Evolutionary conservation across 23 red algal genomes (phyloP).

Genomic region (Cyanidioschyzon merolae): DNA sequence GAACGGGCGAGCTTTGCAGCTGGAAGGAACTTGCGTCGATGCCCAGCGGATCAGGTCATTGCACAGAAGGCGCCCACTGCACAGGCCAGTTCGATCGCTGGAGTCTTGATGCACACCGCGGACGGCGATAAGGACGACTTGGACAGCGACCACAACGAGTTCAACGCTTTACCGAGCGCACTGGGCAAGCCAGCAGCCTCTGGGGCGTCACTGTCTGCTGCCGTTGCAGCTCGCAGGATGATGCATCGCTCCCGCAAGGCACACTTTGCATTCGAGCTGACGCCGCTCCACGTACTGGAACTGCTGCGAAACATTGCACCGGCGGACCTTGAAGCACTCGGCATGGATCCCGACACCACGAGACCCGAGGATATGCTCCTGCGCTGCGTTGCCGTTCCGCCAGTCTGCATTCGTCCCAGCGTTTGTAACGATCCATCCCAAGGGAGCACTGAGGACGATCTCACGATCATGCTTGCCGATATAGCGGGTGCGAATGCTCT

Average conservation of each 20-base stretch:
- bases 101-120: neutral
- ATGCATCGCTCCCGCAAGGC: neutral
- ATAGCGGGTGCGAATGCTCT: conserved; percentile 62
- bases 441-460: conserved; percentile 89
- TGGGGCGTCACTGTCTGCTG: neutral
- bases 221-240: no score
- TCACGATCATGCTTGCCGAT: conserved; percentile 80
- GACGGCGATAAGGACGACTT: neutral
- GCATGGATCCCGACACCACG: conserved; percentile 58
- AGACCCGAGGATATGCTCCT: conserved; percentile 76
- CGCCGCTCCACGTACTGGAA: conserved; percentile 51
- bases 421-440: conserved; percentile 69
- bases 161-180: neutral
- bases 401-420: conserved; percentile 81
- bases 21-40: no score
- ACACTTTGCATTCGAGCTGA: conserved; percentile 28
- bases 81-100: neutral
- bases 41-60: no score
- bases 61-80: no score
- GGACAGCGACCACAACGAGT: neutral
- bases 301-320: conserved; percentile 56
- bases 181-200: neutral
- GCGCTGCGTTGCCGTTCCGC: conserved; percentile 74
- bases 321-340: conserved; percentile 60
- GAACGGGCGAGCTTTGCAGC: neutral